Base-by-base conservation (phyloP, 1,284 basidiomycete species). In the Inonotus hispidus region DNA sequence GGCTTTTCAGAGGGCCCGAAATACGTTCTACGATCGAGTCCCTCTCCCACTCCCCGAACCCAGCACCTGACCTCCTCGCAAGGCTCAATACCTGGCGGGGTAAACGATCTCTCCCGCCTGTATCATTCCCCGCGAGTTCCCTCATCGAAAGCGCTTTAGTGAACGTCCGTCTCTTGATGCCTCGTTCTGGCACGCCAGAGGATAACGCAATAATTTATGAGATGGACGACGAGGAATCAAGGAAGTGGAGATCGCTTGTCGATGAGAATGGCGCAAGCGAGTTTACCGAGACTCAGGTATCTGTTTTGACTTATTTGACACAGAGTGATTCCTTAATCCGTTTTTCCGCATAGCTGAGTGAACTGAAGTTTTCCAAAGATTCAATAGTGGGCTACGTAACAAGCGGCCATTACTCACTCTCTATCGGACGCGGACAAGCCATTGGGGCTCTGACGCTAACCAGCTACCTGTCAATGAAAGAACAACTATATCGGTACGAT, bases 311-410 rank as follows among this genome's bases (percentile, higher is more conserved):
- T 19, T 43, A 46, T n/a, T 43, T 6, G 16, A 2, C 41, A 14
- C 7, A 21, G 6, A 39, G 27, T 53, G 35, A 27, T 27, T 6
- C 37, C n/a, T 19, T 29, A 3, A 32, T 27, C 56, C 47, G 54
- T 16, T 57, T 23, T 8, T 62, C 83, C 71, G 84, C 2, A 79
- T 78, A 63, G 62, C 43, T 63, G 53, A 60, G 62, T 19, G 43
- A 56, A 45, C 25, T 50, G 35, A 46, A 50, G 29, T 39, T 37
- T 45, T 53, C 58, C 16, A 37, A 37, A 43, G 72, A 75, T 0
- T 68, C 74, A 0, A 77, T 90, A 21, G 82, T 95, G 53, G 93
- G 93, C 0, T 92, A 90, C 67, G 79, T 93, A 4, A 89, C 90
- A 0, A 86, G 88, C 0, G 93, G 93, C 0, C 86, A 86, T 64